phyloP scores from a whole-genome alignment of 148 eudicot genomes.

The Drosera capensis region DNA sequence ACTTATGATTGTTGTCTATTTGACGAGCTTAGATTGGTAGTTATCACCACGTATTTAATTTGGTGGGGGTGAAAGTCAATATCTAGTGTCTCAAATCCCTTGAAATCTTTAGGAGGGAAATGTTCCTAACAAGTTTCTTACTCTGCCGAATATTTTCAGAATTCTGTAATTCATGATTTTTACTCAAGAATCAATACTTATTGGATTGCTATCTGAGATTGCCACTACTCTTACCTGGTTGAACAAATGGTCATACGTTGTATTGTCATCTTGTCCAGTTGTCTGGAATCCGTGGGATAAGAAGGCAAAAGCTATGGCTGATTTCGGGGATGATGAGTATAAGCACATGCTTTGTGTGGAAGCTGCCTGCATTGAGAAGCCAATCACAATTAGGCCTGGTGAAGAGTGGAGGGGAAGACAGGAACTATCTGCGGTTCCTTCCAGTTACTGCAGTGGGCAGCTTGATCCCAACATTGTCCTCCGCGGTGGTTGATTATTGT shows the following conservation, averaged over 20 bases:
- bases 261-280: slow-evolving; percentile 23
- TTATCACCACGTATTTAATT: too few relatives aligned
- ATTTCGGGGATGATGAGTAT: slow-evolving; percentile 85
- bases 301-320: slow-evolving; percentile 77
- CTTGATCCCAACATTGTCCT: slow-evolving; percentile 77
- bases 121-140: too few relatives aligned
- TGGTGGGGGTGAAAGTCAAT: too few relatives aligned
- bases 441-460: slow-evolving; percentile 81
- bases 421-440: slow-evolving; percentile 73
- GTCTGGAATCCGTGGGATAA: slow-evolving; percentile 99
- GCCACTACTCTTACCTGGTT: neutral
- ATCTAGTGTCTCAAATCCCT: too few relatives aligned
- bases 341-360: slow-evolving; percentile 88
- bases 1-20: too few relatives aligned
- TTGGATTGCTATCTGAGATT: neutral
- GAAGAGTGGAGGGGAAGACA: slow-evolving; percentile 92
- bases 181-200: too few relatives aligned
- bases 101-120: too few relatives aligned
- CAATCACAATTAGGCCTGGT: slow-evolving; percentile 77
- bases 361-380: slow-evolving; percentile 77
- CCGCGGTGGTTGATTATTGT: slow-evolving; percentile 17
- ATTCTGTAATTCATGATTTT: too few relatives aligned
- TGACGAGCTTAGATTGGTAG: too few relatives aligned
- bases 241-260: neutral
- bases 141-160: too few relatives aligned